Conservation (phyloP, 371 early-diverging fungal species). For the Coemansia sp. region DNA sequence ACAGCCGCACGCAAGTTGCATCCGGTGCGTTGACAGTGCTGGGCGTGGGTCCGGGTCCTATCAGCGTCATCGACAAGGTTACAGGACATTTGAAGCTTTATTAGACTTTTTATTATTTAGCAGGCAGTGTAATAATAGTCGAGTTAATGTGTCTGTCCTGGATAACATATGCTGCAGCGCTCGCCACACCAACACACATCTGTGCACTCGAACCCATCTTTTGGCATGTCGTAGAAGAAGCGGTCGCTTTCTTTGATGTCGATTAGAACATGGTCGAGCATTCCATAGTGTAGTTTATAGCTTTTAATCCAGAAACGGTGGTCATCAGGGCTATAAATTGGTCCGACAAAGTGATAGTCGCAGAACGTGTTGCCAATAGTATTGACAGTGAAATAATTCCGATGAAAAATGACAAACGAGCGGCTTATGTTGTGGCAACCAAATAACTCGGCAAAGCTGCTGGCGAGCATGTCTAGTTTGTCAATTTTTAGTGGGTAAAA, state of each 20-base stretch:
- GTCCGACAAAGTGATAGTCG: neutral
- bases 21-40: conserved; percentile 92
- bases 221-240: neutral
- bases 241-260: neutral
- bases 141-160: conserved; percentile 62
- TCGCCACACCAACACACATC: neutral
- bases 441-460: neutral
- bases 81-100: conserved; percentile 87
- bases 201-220: neutral
- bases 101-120: neutral
- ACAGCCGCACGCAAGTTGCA: conserved; percentile 95
- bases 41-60: conserved; percentile 92
- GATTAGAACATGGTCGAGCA: neutral
- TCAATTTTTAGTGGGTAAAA: neutral
- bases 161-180: conserved; percentile 52
- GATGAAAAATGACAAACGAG: neutral
- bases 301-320: neutral
- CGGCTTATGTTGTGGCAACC: neutral
- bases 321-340: neutral
- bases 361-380: neutral
- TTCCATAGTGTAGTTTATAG: neutral
- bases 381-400: neutral
- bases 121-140: neutral
- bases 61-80: conserved; percentile 70
- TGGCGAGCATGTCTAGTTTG: neutral